phyloP scores from a whole-genome alignment of 129 eudicot species.

The Cynara cardunculus region DNA sequence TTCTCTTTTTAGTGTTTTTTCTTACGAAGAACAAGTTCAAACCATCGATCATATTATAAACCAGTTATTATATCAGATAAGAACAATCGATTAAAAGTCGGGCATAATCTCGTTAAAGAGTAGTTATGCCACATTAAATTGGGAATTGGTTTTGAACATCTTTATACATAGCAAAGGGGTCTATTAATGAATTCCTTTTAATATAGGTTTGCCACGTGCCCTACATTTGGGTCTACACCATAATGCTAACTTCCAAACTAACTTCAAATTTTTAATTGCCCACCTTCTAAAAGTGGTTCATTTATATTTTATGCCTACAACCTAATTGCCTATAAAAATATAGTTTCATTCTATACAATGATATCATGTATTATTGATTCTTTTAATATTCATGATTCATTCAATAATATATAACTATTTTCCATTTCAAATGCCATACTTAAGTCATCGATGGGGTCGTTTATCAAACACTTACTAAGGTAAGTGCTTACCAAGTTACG shows the following conservation, averaged over 20 bases:
- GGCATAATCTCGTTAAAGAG: background rate
- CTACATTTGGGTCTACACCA: constrained; percentile 33
- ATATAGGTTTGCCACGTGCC: constrained; percentile 35
- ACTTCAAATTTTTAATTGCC: constrained; percentile 13
- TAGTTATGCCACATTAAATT: background rate
- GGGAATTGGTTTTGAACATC: background rate
- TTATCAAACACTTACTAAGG: no score
- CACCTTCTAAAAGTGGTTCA: constrained; percentile 6
- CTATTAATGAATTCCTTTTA: constrained; percentile 1
- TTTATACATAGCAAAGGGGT: constrained; percentile 10
- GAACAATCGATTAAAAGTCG: background rate
- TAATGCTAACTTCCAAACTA: constrained; percentile 32
- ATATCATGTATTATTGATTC: background rate
- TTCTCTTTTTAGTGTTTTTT: background rate
- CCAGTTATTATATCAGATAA: background rate
- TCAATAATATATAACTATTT: no score
- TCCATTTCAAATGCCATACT: no score
- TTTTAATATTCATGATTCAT: background rate
- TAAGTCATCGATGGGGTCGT: no score
- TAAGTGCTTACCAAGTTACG: no score
- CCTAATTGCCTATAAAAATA: background rate
- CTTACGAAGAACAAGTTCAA: background rate
- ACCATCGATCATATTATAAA: background rate
- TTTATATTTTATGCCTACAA: background rate
- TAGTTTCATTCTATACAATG: background rate